Evolutionary conservation across 805 yeast genomes (phyloP).

Genomic region (Candida gorgasii): DNA sequence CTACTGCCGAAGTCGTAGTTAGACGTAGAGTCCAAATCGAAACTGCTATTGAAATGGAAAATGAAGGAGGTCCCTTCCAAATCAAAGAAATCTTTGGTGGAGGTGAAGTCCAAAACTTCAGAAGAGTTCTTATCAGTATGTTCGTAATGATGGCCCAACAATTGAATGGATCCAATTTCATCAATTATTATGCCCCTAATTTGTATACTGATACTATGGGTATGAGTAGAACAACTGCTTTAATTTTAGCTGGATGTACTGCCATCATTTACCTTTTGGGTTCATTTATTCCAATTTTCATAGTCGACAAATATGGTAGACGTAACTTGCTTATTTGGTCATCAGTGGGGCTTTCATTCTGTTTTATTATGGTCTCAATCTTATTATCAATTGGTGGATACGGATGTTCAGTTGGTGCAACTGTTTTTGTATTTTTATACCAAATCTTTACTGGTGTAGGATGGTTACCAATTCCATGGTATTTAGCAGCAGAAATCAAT

Average conservation of each 20-base stretch:
- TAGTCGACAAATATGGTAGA: constrained; percentile 44
- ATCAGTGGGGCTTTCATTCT: constrained; percentile 40
- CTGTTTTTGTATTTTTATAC: constrained; percentile 45
- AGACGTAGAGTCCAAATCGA: constrained; percentile 47
- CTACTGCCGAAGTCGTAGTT: constrained; percentile 35
- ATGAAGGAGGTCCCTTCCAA: constrained; percentile 33
- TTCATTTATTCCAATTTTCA: constrained; percentile 47
- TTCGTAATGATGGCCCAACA: constrained; percentile 81
- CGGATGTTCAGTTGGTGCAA: constrained; percentile 42
- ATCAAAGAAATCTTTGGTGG: constrained; percentile 44
- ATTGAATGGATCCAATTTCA: constrained; percentile 87
- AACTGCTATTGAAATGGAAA: constrained; percentile 45
- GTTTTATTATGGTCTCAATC: constrained; percentile 42
- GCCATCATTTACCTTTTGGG: constrained; percentile 55
- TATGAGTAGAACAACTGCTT: constrained; percentile 50
- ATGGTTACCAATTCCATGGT: constrained; percentile 46
- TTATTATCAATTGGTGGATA: constrained; percentile 34
- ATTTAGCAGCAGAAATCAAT: constrained; percentile 48
- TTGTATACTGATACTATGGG: constrained; percentile 68
- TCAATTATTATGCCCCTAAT: constrained; percentile 85
- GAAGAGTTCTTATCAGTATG: constrained; percentile 61
- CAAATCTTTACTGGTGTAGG: constrained; percentile 45
- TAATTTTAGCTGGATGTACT: constrained; percentile 65
- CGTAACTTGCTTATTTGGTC: constrained; percentile 45
- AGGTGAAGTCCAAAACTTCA: constrained; percentile 61